Percentiles rank a stretch among this genome's conserved stretches.
These are phyloP conservation scores for Penicillium herquei DNA, from an alignment of 495 filamentous ascomycete genomes.

Conservation along the genomic window DNA sequence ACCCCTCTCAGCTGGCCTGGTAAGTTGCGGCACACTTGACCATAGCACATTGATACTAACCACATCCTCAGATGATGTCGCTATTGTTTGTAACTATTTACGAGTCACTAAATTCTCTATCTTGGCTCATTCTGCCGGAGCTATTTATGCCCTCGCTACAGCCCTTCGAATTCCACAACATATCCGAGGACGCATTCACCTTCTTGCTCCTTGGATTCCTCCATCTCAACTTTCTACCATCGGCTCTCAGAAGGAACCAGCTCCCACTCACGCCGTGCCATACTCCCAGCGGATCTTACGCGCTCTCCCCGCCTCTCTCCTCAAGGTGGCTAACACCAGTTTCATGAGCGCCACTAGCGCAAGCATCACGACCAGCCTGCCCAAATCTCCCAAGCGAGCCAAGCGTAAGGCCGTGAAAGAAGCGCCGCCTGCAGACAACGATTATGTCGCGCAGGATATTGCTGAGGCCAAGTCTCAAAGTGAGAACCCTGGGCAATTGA, in stretches of 20 bases:
- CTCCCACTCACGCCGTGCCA: constrained; percentile 80
- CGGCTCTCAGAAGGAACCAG: constrained; percentile 68
- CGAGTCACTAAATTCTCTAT: constrained; percentile 97
- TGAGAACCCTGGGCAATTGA: constrained; percentile 28
- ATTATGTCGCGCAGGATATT: constrained; percentile 4
- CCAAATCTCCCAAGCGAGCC: constrained; percentile 63
- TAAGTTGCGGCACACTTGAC: constrained; percentile 43
- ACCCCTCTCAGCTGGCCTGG: constrained; percentile 93
- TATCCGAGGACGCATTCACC: constrained; percentile 90
- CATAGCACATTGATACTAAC: neutral
- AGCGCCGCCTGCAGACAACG: constrained; percentile 22
- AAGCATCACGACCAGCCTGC: constrained; percentile 80
- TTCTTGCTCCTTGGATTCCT: constrained; percentile 96
- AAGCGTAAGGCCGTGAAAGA: constrained; percentile 59
- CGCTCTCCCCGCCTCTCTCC: constrained; percentile 83
- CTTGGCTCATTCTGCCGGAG: constrained; percentile 94
- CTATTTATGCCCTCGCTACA: constrained; percentile 95
- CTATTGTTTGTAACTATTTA: constrained; percentile 87
- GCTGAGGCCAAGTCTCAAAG: constrained; percentile 52
- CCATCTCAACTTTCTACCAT: constrained; percentile 92
- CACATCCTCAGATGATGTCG: constrained; percentile 73
- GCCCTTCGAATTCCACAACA: constrained; percentile 94
- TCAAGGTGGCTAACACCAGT: constrained; percentile 91
- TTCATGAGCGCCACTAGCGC: constrained; percentile 92
- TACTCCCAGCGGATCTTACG: constrained; percentile 89